Conservation (phyloP, 2,329 filamentous ascomycete species). For the Fusarium sp. region DNA sequence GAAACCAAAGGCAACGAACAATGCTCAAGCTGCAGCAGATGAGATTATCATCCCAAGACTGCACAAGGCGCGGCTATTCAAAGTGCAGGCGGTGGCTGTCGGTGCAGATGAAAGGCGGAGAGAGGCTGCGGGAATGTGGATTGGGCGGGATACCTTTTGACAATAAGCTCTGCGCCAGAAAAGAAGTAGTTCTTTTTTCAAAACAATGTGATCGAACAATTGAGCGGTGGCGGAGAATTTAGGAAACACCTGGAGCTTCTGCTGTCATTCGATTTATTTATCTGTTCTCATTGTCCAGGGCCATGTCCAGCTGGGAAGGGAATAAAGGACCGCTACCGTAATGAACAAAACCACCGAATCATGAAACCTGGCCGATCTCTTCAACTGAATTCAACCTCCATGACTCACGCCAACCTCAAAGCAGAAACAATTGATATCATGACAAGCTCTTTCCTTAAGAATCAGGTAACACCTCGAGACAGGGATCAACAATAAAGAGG, state of each 20-base stretch:
- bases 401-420: not conserved
- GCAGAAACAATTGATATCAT: not conserved
- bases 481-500: constrained; percentile 14
- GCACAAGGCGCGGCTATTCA: constrained; percentile 5
- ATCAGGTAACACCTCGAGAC: not conserved
- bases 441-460: not conserved
- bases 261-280: not conserved
- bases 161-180: not conserved
- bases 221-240: constrained; percentile 15
- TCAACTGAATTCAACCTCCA: not conserved
- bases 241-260: not conserved
- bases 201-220: constrained; percentile 11
- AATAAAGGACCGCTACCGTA: not conserved
- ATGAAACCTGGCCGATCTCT: not conserved
- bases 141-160: not conserved
- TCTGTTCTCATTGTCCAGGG: not conserved
- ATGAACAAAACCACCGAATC: not conserved
- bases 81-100: constrained; percentile 14
- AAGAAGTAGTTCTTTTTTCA: not conserved
- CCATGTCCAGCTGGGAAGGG: not conserved
- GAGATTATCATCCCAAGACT: not conserved
- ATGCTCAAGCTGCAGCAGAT: not conserved
- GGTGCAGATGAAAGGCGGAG: constrained; percentile 10
- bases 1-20: not conserved
- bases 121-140: not conserved